A percentile compares a stretch with the other conserved stretches of the same genome.
Evolutionary conservation across 2,329 filamentous ascomycete genomes (phyloP).

Genomic region (Fusarium sp.): DNA sequence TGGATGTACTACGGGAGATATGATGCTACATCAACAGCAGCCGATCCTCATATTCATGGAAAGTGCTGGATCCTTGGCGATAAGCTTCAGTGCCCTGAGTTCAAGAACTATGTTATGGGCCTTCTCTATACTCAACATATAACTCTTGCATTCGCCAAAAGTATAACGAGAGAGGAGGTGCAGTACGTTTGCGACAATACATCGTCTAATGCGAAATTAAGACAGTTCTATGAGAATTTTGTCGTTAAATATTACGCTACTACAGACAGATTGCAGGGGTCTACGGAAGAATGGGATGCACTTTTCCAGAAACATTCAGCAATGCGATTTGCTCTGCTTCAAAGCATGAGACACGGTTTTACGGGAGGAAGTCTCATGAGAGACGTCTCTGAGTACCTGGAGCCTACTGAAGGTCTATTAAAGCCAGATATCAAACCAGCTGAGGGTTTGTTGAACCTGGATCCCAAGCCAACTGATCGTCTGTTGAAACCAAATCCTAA

Average conservation of each 20-base stretch:
- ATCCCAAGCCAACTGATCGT: too few relatives aligned
- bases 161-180: not conserved
- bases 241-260: not conserved
- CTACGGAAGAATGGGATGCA: not conserved
- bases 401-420: too few relatives aligned
- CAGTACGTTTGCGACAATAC: not conserved
- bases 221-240: not conserved
- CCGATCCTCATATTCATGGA: not conserved
- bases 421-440: too few relatives aligned
- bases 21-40: accelerated
- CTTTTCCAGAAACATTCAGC: not conserved
- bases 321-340: not conserved
- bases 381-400: accelerated
- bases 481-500: too few relatives aligned
- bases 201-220: not conserved
- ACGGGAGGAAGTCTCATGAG: not conserved
- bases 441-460: too few relatives aligned
- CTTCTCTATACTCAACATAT: not conserved
- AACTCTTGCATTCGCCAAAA: not conserved
- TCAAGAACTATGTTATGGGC: not conserved
- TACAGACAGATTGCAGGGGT: not conserved
- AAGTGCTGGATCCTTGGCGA: not conserved
- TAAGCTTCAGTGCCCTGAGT: not conserved
- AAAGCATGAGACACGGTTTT: not conserved
- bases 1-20: constrained; percentile 6